Evolutionary conservation across 192 early-diverging fungal genomes (phyloP).

Genomic region (Coemansia sp.): DNA sequence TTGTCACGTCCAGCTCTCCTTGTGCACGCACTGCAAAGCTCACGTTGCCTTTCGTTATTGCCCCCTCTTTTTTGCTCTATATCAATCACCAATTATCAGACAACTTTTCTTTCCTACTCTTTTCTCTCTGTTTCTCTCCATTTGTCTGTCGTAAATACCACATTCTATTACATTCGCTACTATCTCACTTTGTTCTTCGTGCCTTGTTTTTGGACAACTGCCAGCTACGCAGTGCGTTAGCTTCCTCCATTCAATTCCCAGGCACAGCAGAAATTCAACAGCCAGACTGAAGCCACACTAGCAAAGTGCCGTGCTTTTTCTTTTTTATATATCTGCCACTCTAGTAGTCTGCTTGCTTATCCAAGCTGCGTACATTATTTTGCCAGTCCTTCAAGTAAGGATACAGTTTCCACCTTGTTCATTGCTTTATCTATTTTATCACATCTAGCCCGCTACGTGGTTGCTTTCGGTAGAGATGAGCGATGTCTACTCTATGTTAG

Average conservation of each 20-base stretch:
- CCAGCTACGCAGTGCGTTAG: slow-evolving; percentile 10
- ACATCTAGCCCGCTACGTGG: not conserved
- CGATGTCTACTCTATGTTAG: slow-evolving; percentile 52
- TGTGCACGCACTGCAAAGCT: not conserved
- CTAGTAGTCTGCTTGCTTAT: not conserved
- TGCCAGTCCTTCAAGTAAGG: not conserved
- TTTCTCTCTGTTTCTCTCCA: not conserved
- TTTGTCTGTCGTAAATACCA: not conserved
- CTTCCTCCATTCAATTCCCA: not conserved
- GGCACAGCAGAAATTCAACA: not conserved
- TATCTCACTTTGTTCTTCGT: not conserved
- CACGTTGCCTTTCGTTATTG: not conserved
- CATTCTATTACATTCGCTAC: not conserved
- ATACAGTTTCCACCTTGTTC: not conserved
- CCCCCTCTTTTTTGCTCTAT: not conserved
- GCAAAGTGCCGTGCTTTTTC: not conserved
- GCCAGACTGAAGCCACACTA: not conserved
- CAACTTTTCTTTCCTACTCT: not conserved
- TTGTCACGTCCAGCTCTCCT: not conserved
- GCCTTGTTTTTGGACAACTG: not conserved
- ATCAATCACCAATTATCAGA: not conserved
- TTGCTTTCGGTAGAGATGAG: slow-evolving; percentile 32
- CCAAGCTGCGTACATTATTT: not conserved
- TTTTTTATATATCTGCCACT: not conserved
- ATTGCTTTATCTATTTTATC: not conserved